Conservation (phyloP, 1,139 yeast genomes). For the Lodderomyces elongisporus region DNA sequence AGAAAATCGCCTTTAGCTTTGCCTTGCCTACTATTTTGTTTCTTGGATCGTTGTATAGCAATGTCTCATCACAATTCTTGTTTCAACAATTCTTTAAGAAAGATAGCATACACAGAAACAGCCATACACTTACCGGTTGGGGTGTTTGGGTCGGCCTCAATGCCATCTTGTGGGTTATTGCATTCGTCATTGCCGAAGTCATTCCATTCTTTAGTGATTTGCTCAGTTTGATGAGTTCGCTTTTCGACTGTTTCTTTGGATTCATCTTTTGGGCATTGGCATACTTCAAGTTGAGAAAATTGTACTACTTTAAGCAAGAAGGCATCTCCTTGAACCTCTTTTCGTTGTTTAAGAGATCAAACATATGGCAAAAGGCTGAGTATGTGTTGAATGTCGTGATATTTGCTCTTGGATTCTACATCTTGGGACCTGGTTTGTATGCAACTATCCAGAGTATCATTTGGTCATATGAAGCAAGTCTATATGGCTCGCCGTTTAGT, state of each 20-base stretch:
- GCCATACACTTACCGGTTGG: conserved; percentile 53
- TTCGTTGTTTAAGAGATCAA: conserved; percentile 17
- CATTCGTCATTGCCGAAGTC: conserved; percentile 56
- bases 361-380: conserved; percentile 24
- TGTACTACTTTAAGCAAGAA: conserved; percentile 19
- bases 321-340: conserved; percentile 16
- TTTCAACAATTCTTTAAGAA: conserved; percentile 42
- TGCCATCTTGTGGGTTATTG: conserved; percentile 44
- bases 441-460: conserved; percentile 52
- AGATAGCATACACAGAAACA: conserved; percentile 38
- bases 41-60: conserved; percentile 51
- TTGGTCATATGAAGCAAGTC: conserved; percentile 40
- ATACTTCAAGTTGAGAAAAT: conserved; percentile 33
- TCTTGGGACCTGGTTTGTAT: conserved; percentile 57
- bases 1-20: conserved; percentile 55
- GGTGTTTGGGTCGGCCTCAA: conserved; percentile 44
- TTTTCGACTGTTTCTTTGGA: conserved; percentile 64
- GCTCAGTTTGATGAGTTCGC: conserved; percentile 55
- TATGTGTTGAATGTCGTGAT: conserved; percentile 32
- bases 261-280: conserved; percentile 66
- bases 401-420: conserved; percentile 45
- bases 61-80: conserved; percentile 49
- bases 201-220: conserved; percentile 60
- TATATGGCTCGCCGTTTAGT: conserved; percentile 47
- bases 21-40: conserved; percentile 57